phyloP scores from a whole-genome alignment of 305 asterid genomes.

The Fraxinus angustifolia region DNA sequence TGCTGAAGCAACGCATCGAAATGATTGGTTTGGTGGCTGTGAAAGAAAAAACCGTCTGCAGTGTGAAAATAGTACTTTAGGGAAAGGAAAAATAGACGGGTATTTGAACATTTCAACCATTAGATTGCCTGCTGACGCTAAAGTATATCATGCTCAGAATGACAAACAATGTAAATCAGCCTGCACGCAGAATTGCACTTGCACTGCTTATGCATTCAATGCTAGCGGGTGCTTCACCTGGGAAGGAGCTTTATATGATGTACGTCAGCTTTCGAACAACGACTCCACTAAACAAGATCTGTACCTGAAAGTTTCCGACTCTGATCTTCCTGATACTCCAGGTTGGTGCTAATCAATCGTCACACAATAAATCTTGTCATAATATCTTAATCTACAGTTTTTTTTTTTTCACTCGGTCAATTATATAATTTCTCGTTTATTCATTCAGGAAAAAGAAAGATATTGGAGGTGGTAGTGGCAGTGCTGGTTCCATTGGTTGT shows the following conservation, averaged over 20 bases:
- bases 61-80: conserved; percentile 21
- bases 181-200: conserved; percentile 27
- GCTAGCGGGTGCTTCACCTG: conserved; percentile 26
- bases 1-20: not conserved
- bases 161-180: conserved; percentile 17
- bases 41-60: conserved; percentile 23
- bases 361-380: not conserved
- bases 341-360: conserved; percentile 14
- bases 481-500: conserved; percentile 32
- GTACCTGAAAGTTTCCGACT: conserved; percentile 26
- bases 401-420: not conserved
- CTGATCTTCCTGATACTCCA: conserved; percentile 26
- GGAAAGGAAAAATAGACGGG: conserved; percentile 13
- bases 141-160: conserved; percentile 7
- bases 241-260: conserved; percentile 30
- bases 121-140: conserved; percentile 17
- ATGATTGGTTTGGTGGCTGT: conserved; percentile 24
- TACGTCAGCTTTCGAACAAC: not conserved
- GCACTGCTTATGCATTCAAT: conserved; percentile 32
- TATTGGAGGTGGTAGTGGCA: conserved; percentile 24
- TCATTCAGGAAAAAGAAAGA: conserved; percentile 26
- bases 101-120: conserved; percentile 16
- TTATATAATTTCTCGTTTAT: not conserved
- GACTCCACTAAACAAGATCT: not conserved
- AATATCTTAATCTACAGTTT: not conserved